Evolutionary conservation across 2,329 filamentous ascomycete species (phyloP), one percentile per base, ranked within the genome.

Genomic region (Penicillium sp.): DNA sequence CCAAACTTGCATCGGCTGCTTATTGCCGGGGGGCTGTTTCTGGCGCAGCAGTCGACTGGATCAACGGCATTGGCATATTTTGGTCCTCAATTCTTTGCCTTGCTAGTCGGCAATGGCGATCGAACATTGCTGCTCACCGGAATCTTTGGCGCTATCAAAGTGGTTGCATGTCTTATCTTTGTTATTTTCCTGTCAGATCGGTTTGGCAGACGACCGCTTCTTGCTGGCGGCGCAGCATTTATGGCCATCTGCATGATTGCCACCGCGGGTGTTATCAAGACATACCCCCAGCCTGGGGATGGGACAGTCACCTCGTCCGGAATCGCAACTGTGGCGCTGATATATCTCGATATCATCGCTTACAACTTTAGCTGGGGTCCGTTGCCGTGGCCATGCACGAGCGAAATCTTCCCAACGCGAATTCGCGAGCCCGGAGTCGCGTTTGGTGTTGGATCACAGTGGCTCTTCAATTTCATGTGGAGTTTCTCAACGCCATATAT

Each of bases 11-110:
- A 71, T 48, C 74, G 78, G 1, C 66, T 81, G 2, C 57, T 75
- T 29, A 71, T 78, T 3, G 79, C 75, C 0, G 75, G 77, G 42
- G 72, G 74, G 1, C 69, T 83, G 44, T 83, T 84, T 61, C 73
- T 77, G 2, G 78, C 78, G 0, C 80, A 83, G 58, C 80, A 83
- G 55, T 79, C 80, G 3, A 83, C 80, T 1, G 81, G 81, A 1
- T 79, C 80, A 5, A 83, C 81, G 0, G 81, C 81, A 0, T 77
- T 83, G 59, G 80, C 80, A 11, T 82, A 82, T 66, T 83, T 81
- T 50, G 79, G 79, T 0, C 80, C 81, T 5, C 81, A 84, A 60
- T 83, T 82, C 66, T 83, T 83, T 64, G 75, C 76, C 18, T 68
- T 82, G 0, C 73, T 83, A 7, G 78, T 82, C 13, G 79, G 78